These are phyloP conservation scores for Brachypodium distachyon DNA, from an alignment of 202 grass and related monocot genomes.

Conservation along the genomic window DNA sequence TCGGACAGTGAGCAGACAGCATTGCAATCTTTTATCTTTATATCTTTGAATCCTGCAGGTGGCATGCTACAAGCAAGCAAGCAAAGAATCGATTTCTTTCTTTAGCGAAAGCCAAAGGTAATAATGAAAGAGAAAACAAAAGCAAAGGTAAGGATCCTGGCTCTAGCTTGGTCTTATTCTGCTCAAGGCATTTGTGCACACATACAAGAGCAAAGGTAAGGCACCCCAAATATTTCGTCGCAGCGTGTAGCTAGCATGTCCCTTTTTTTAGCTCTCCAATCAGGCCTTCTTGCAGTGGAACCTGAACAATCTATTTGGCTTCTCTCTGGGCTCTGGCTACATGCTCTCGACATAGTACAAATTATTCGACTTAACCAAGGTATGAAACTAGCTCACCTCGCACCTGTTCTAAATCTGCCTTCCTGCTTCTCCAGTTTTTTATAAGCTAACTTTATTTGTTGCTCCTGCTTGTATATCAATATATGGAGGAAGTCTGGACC, in stretches of 20 bases:
- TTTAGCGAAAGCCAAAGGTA: background rate
- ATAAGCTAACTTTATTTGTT: background rate
- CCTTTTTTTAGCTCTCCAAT: background rate
- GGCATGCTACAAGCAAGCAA: background rate
- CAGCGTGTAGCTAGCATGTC: background rate
- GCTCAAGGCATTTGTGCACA: background rate
- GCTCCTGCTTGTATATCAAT: background rate
- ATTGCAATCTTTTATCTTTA: background rate
- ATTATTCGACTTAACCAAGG: background rate
- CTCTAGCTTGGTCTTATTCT: background rate
- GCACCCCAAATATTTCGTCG: background rate
- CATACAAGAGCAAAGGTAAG: background rate
- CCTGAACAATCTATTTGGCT: no score
- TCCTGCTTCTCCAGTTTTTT: background rate
- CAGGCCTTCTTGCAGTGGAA: no score
- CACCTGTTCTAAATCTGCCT: background rate
- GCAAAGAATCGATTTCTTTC: background rate
- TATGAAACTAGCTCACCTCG: background rate
- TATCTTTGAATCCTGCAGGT: background rate
- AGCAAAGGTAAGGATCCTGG: background rate
- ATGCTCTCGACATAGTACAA: background rate
- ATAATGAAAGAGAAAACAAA: background rate
- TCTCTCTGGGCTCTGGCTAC: no score
- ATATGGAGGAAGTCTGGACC: background rate
- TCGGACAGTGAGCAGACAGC: background rate